Evolutionary conservation across 768 basidiomycete genomes (phyloP).

Genomic region (Suillus americanus): DNA sequence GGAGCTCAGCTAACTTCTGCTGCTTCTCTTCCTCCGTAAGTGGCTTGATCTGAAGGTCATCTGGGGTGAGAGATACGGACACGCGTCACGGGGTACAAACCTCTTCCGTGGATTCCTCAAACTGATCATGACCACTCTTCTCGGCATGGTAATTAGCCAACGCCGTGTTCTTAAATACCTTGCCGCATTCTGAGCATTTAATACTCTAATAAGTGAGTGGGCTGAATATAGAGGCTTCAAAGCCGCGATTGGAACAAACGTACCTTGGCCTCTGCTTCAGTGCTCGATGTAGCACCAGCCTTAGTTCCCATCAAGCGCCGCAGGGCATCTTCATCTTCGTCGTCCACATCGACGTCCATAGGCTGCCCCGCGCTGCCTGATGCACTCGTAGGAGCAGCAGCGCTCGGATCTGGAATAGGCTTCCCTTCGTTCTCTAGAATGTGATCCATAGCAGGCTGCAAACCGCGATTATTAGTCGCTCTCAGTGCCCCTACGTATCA

Average conservation of each 20-base stretch:
- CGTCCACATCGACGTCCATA: slow-evolving; percentile 62
- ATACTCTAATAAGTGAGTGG: slow-evolving; percentile 54
- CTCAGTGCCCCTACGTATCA: slow-evolving; percentile 77
- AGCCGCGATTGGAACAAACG: slow-evolving; percentile 10
- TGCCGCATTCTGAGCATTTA: slow-evolving; percentile 81
- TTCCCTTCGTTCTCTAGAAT: slow-evolving; percentile 79
- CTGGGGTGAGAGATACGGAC: slow-evolving; percentile 2
- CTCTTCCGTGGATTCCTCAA: slow-evolving; percentile 95
- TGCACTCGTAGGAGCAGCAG: slow-evolving; percentile 24
- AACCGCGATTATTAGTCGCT: slow-evolving; percentile 77
- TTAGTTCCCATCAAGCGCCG: slow-evolving; percentile 39
- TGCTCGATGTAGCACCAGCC: slow-evolving; percentile 33
- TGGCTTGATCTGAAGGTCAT: slow-evolving; percentile 72
- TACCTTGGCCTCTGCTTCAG: slow-evolving; percentile 65
- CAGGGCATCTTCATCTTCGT: slow-evolving; percentile 70
- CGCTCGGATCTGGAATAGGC: slow-evolving; percentile 63
- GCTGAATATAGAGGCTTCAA: not conserved
- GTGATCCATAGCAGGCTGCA: slow-evolving; percentile 92
- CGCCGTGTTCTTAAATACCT: slow-evolving; percentile 83
- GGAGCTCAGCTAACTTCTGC: slow-evolving; percentile 75
- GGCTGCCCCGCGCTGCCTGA: slow-evolving; percentile 21
- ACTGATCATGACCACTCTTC: slow-evolving; percentile 93
- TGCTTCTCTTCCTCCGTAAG: slow-evolving; percentile 94
- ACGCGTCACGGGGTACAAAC: slow-evolving; percentile 34
- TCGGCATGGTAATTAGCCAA: slow-evolving; percentile 92